These are phyloP conservation scores for Podila minutissima DNA, from an alignment of 192 early-diverging fungal species.

Conservation along the genomic window DNA sequence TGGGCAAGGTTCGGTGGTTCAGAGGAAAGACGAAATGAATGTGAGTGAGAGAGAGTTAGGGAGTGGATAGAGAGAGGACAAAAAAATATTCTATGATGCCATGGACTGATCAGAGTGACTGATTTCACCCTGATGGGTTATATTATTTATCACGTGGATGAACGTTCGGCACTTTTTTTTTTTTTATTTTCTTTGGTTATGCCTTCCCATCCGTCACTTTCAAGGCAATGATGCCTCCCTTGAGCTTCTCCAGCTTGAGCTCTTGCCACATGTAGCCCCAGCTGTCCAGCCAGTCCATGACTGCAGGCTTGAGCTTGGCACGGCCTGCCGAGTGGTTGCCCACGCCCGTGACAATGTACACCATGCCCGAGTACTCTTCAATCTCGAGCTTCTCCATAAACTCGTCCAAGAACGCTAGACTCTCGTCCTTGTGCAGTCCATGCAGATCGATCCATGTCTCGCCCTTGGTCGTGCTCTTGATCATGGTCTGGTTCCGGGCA, in stretches of 20 bases:
- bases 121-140: too few species aligned
- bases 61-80: too few species aligned
- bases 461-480: slow-evolving; percentile 22
- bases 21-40: too few species aligned
- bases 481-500: slow-evolving; percentile 41
- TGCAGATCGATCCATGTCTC: slow-evolving; percentile 64
- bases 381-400: slow-evolving; percentile 50
- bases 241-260: slow-evolving; percentile 33
- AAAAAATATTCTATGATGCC: too few species aligned
- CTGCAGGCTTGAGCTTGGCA: slow-evolving; percentile 43
- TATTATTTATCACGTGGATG: too few species aligned
- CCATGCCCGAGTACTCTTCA: slow-evolving; percentile 50
- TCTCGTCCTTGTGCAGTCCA: slow-evolving; percentile 62
- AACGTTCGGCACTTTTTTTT: not conserved
- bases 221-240: slow-evolving; percentile 46
- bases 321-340: slow-evolving; percentile 53
- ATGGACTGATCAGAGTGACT: too few species aligned
- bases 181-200: slow-evolving; percentile 15
- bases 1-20: too few species aligned
- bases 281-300: slow-evolving; percentile 49
- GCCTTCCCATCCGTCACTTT: slow-evolving; percentile 47
- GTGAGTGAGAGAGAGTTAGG: too few species aligned
- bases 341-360: slow-evolving; percentile 62
- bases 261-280: slow-evolving; percentile 51
- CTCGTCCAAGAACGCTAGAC: slow-evolving; percentile 52